Evolutionary conservation across 1,284 basidiomycete genomes (phyloP), one percentile per base, ranked within the genome.

Genomic region (Cryptococcus sp.): DNA sequence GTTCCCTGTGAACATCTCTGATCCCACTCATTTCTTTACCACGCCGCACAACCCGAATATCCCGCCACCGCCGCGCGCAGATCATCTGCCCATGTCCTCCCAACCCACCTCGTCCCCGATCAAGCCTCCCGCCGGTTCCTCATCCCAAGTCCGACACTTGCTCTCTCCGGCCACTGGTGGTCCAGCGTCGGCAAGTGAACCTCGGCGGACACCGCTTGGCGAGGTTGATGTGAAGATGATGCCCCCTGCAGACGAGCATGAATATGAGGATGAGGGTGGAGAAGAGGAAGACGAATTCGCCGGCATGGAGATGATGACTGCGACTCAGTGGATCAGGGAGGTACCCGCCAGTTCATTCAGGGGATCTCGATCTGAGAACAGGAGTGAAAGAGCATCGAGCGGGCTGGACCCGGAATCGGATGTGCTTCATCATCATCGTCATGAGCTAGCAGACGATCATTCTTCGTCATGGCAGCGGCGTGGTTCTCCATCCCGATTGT

Each of bases 291-390:
- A 52, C 10, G 61, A 62, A 22, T 58, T 58, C 48, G 57, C 42
- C 4, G 57, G 57, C 3, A 56, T 62, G 23, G 57, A 62, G 48
- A 51, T 35, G 6, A 56, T 62, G n/a, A 57, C 56, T 16, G 54
- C 54, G 5, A 53, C 42, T 19, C 60, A 62, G 30, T 62, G 60
- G 60, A 54, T 55, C n/a, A 51, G 60, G 17, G 60, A 62, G 42
- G 52, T 57, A n/a, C 50, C 55, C 5, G 35, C 40, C 30, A 35
- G 30, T 10, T 35, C 30, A 8, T 35, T 8, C 30, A 4, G 30
- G 13, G 30, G 30, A 10, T 35, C 30, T 35, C 30, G 30, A 10
- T 55, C 50, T 35, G 23, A 48, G 39, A 47, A 35, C 13, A 47
- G 53, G 11, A 48, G 23, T 13, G 17, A 20, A 5, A 15, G 40